A percentile compares a stretch with the other conserved stretches of the same genome.
Evolutionary conservation across 2,329 filamentous ascomycete species (phyloP).

Genomic region (Trichophyton mentagrophytes): DNA sequence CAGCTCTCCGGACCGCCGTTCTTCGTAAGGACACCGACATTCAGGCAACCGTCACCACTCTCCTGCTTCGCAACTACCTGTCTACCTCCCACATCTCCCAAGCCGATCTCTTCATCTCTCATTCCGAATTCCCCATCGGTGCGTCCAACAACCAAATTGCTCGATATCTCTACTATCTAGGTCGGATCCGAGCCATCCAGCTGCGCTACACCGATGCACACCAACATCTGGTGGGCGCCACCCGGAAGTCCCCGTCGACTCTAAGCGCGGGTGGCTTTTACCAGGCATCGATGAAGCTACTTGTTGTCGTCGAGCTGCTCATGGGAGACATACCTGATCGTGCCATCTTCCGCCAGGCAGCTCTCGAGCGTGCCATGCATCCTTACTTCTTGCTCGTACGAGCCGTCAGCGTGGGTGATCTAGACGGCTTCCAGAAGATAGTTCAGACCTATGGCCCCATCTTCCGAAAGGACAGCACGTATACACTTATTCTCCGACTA

Average conservation of each 20-base stretch:
- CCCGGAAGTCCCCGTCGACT: slow-evolving; percentile 85
- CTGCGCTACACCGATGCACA: slow-evolving; percentile 94
- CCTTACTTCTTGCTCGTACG: slow-evolving; percentile 92
- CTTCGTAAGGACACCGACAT: slow-evolving; percentile 93
- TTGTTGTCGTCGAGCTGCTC: slow-evolving; percentile 87
- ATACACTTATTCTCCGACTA: slow-evolving; percentile 85
- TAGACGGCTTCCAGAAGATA: slow-evolving; percentile 81
- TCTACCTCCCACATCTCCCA: slow-evolving; percentile 93
- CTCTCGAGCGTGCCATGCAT: slow-evolving; percentile 73
- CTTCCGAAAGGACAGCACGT: slow-evolving; percentile 88
- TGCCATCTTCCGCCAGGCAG: slow-evolving; percentile 79
- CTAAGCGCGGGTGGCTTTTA: slow-evolving; percentile 85
- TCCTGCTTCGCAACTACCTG: slow-evolving; percentile 90
- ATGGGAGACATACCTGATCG: slow-evolving; percentile 99
- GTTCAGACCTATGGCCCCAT: slow-evolving; percentile 69
- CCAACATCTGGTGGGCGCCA: slow-evolving; percentile 82
- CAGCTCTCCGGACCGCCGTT: slow-evolving; percentile 85
- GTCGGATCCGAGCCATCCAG: slow-evolving; percentile 91
- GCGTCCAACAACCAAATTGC: slow-evolving; percentile 98
- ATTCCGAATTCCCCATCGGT: slow-evolving; percentile 87
- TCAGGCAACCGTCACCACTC: slow-evolving; percentile 89
- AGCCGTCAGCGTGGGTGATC: slow-evolving; percentile 88
- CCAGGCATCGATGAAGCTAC: slow-evolving; percentile 89
- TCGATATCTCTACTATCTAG: slow-evolving; percentile 92
- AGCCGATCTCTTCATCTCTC: slow-evolving; percentile 86